Conservation (phyloP, 1,139 yeast species). For the Lipomyces yarrowii region DNA sequence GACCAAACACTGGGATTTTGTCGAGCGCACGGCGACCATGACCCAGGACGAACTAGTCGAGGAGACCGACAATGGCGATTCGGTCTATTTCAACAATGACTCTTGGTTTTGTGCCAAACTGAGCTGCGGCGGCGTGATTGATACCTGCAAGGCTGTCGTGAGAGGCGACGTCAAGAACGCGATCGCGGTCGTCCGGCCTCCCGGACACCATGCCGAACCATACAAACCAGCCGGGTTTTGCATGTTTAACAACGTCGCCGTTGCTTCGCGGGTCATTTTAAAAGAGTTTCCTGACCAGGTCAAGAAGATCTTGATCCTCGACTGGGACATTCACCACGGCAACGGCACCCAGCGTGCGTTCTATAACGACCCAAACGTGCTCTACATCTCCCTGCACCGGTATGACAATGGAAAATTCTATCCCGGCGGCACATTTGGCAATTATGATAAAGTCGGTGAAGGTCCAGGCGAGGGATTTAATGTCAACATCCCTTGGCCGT, state of each 20-base stretch:
- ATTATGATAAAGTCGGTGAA: conserved; percentile 75
- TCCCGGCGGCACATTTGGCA: conserved; percentile 85
- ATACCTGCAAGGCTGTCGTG: conserved; percentile 92
- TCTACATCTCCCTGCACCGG: conserved; percentile 88
- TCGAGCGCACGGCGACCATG: conserved; percentile 79
- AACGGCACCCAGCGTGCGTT: conserved; percentile 97
- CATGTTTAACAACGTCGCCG: conserved; percentile 93
- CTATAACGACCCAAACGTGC: conserved; percentile 82
- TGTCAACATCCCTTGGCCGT: conserved; percentile 92
- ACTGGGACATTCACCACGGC: conserved; percentile 58
- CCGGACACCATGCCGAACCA: conserved; percentile 99
- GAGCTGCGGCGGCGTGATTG: conserved; percentile 96
- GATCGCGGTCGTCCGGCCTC: conserved; percentile 94
- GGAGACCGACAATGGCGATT: conserved; percentile 90
- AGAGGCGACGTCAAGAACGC: conserved; percentile 92
- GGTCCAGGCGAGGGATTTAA: conserved; percentile 64
- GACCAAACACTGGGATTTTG: conserved; percentile 71
- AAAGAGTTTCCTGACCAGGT: conserved; percentile 86
- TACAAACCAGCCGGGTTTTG: conserved; percentile 97
- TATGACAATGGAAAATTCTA: conserved; percentile 91
- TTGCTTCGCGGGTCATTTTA: conserved; percentile 86
- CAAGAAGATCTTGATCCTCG: conserved; percentile 77
- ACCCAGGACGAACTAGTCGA: conserved; percentile 72
- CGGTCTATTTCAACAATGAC: conserved; percentile 93
- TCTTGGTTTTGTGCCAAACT: conserved; percentile 83